Percentiles rank a stretch among this genome's conserved stretches.
phyloP scores from a whole-genome alignment of 2,329 filamentous ascomycete genomes.

The Verticillium isaacii region DNA sequence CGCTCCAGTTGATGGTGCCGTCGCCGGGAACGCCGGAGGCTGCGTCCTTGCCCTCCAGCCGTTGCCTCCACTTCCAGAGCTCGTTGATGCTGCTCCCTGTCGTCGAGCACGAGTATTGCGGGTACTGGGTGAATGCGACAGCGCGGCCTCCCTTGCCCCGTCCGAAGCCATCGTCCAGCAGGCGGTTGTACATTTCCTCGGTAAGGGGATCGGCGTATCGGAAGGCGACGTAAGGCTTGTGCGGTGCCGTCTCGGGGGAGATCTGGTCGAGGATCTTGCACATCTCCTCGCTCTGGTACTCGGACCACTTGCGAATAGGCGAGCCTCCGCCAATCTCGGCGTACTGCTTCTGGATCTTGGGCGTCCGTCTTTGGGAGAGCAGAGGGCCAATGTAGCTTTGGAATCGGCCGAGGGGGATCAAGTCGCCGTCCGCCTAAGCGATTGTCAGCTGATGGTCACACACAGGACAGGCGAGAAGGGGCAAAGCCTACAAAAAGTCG shows the following conservation, averaged over 20 bases:
- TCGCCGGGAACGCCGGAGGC: conserved; percentile 45
- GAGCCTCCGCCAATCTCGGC: conserved; percentile 94
- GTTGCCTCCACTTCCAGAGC: conserved; percentile 92
- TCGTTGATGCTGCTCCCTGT: conserved; percentile 96
- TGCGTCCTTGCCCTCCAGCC: conserved; percentile 72
- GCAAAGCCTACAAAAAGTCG: conserved; percentile 73
- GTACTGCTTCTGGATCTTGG: conserved; percentile 96
- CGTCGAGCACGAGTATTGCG: conserved; percentile 96
- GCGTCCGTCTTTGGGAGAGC: conserved; percentile 80
- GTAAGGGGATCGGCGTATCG: conserved; percentile 91
- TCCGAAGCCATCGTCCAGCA: conserved; percentile 87
- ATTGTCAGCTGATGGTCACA: neutral
- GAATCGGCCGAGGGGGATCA: conserved; percentile 90
- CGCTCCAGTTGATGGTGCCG: conserved; percentile 87
- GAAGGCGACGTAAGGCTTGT: conserved; percentile 97
- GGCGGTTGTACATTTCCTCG: conserved; percentile 81
- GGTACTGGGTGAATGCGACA: conserved; percentile 96
- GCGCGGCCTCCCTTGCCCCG: conserved; percentile 85
- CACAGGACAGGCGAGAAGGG: conserved; percentile 3
- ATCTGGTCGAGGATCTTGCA: conserved; percentile 93
- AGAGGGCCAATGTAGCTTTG: conserved; percentile 88
- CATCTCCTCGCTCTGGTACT: conserved; percentile 91
- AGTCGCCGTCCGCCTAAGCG: conserved; percentile 77
- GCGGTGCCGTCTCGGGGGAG: conserved; percentile 88
- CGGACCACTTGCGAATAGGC: conserved; percentile 96